Evolutionary conservation across 345 rosid genomes (phyloP), one percentile per base, ranked within the genome.

Genomic region (Hibiscus mutabilis): DNA sequence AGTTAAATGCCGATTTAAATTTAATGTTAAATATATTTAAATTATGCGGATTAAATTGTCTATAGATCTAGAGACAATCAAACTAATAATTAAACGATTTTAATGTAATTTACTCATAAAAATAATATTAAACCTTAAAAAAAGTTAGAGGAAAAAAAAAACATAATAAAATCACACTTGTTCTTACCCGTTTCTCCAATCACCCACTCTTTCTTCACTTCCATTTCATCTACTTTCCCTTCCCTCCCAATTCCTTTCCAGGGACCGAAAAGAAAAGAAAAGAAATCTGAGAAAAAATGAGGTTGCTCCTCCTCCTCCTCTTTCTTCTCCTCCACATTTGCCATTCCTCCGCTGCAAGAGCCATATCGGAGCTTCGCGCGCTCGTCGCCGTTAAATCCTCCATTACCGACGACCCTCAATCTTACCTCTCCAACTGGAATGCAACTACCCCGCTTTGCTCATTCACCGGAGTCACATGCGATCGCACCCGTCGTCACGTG

Each of bases 301-400:
- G 84, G 62, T 78, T 75, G 56, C 59, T 80, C 40, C 74, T 81
- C 46, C 74, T 81, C 46, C 82, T 57, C 33, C 33, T 57, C 49
- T 75, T 74, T 21, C 75, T 83, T 27, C 82, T 76, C 27, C 82
- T 86, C 66, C 82, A 80, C 82, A 84, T 83, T 80, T 85, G 81
- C n/a, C 66, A 74, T 68, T 29, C 73, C 61, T 33, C 84, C 60
- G 44, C 79, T 66, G 84, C 74, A 24, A 79, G 80, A 52, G 31
- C 65, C 4, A n/a, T 89, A 56, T 78, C 97, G 3, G 98, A 96
- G 84, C 77, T 74, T 77, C 80, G 76, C 12, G 91, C 93, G 0
- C 93, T 96, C 56, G 86, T 96, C 67, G 86, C 94, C 18, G 65
- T 92, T n/a, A 96, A 86, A 82, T 77, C 96, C 66, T 81, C 90